phyloP scores from a whole-genome alignment of 208 protist genomes.

The Leishmania mexicana region DNA sequence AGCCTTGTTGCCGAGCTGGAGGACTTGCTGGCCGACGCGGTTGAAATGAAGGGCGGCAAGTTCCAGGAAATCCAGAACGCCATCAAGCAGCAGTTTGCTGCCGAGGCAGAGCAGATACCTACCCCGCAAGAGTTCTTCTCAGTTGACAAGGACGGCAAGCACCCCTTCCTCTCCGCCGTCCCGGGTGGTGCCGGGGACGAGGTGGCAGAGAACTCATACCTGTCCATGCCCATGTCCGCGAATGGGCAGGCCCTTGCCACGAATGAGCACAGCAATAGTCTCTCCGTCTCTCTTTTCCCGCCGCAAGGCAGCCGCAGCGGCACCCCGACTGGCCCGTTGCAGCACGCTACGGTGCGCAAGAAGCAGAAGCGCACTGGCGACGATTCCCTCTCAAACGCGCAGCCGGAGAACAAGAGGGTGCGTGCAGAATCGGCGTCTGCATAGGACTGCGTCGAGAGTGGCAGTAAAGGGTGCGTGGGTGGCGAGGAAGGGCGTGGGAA shows the following conservation, averaged over 20 bases:
- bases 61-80: slow-evolving; percentile 66
- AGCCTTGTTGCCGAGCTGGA: slow-evolving; percentile 69
- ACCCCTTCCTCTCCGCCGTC: slow-evolving; percentile 72
- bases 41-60: slow-evolving; percentile 79
- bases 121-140: slow-evolving; percentile 70
- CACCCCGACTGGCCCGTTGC: slow-evolving; percentile 39
- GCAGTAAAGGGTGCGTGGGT: background rate
- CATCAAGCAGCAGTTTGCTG: slow-evolving; percentile 77
- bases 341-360: slow-evolving; percentile 66
- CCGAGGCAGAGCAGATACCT: slow-evolving; percentile 57
- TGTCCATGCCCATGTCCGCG: slow-evolving; percentile 81
- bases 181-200: slow-evolving; percentile 41
- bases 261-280: slow-evolving; percentile 66
- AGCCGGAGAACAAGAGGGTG: slow-evolving; percentile 36
- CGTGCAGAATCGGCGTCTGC: slow-evolving; percentile 27
- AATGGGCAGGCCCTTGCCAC: slow-evolving; percentile 48
- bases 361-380: slow-evolving; percentile 58
- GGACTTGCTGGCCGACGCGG: slow-evolving; percentile 75
- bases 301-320: slow-evolving; percentile 57
- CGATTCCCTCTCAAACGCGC: slow-evolving; percentile 22
- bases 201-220: slow-evolving; percentile 47
- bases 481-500: background rate
- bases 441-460: slow-evolving; percentile 10
- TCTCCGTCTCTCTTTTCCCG: slow-evolving; percentile 81
- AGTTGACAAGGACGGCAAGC: slow-evolving; percentile 33